Evolutionary conservation across 2,329 filamentous ascomycete genomes (phyloP).

Genomic region (Graphilbum fragrans): DNA sequence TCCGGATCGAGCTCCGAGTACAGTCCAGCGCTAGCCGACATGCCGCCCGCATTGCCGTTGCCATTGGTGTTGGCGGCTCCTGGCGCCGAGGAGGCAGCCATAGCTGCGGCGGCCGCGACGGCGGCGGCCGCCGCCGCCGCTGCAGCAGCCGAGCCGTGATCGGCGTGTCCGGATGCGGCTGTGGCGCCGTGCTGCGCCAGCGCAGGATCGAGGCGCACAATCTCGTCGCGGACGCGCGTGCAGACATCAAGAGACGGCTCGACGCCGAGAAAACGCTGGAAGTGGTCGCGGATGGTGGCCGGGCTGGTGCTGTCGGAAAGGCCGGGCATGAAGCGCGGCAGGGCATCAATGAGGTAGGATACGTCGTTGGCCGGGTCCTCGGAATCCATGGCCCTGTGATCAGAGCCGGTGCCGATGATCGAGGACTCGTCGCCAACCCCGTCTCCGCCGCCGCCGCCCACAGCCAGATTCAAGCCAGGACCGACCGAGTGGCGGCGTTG

Average conservation of each 20-base stretch:
- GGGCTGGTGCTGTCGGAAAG: conserved; percentile 47
- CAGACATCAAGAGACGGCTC: conserved; percentile 41
- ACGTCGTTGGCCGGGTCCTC: conserved; percentile 42
- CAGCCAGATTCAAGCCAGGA: conserved; percentile 13
- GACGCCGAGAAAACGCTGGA: conserved; percentile 42
- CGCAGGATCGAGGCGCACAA: conserved; percentile 27
- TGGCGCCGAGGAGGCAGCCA: conserved; percentile 3
- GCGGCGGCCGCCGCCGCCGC: conserved; percentile 11
- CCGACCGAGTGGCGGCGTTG: conserved; percentile 32
- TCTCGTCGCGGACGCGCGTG: conserved; percentile 45
- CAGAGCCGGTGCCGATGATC: conserved; percentile 24
- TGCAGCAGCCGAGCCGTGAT: conserved; percentile 2
- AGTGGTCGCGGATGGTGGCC: conserved; percentile 43
- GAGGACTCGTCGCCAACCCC: conserved; percentile 14
- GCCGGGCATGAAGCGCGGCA: conserved; percentile 44
- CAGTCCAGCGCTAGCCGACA: no score
- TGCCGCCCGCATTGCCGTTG: conserved; percentile 7
- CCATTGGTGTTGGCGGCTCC: conserved; percentile 5
- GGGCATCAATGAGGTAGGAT: conserved; percentile 45
- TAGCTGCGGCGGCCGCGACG: conserved; percentile 4
- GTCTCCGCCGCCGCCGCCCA: conserved; percentile 15
- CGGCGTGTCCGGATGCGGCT: background rate
- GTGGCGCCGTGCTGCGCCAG: conserved; percentile 6
- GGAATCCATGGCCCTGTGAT: conserved; percentile 23
- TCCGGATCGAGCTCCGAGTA: conserved; percentile 39